Conservation (phyloP, 1,284 basidiomycete genomes). For the Moniliophthora roreri region DNA sequence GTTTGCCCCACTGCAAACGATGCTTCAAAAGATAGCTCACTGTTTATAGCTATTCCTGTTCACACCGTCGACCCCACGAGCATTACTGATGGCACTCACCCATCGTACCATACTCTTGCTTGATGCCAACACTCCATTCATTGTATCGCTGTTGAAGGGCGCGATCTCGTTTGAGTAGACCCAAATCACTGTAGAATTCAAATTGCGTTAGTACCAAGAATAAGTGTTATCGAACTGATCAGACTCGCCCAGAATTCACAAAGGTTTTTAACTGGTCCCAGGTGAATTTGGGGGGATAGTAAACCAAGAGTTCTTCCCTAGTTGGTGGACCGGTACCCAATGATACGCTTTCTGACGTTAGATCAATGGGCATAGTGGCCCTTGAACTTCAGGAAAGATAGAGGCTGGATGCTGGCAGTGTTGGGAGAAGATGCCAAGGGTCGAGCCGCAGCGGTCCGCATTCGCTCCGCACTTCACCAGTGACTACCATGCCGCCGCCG, state of each 20-base stretch:
- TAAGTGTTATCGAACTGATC: constrained; percentile 10
- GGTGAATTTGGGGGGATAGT: constrained; percentile 75
- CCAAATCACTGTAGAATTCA: constrained; percentile 61
- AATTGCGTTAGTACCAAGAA: background rate
- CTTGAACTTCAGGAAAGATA: too few species aligned
- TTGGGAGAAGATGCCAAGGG: too few species aligned
- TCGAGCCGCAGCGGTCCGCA: too few species aligned
- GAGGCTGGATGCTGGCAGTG: too few species aligned
- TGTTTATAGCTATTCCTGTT: constrained; percentile 26
- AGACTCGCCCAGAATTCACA: constrained; percentile 67
- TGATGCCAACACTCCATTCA: constrained; percentile 56
- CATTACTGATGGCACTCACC: constrained; percentile 38
- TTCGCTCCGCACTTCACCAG: too few species aligned
- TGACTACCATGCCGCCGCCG: too few species aligned
- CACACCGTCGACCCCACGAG: background rate
- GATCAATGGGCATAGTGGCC: too few species aligned
- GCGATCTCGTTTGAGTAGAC: constrained; percentile 72
- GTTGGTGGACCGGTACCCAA: constrained; percentile 63
- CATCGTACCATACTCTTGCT: constrained; percentile 60
- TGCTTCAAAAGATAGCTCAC: constrained; percentile 66
- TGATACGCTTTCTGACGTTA: constrained; percentile 37
- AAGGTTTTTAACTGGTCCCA: constrained; percentile 75
- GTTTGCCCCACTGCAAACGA: constrained; percentile 73
- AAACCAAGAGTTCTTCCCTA: constrained; percentile 56
- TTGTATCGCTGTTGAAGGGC: constrained; percentile 65